A percentile compares a stretch with the other conserved stretches of the same genome.
Evolutionary conservation across 2,329 filamentous ascomycete genomes (phyloP).

Genomic region (Fusarium ramigenum): DNA sequence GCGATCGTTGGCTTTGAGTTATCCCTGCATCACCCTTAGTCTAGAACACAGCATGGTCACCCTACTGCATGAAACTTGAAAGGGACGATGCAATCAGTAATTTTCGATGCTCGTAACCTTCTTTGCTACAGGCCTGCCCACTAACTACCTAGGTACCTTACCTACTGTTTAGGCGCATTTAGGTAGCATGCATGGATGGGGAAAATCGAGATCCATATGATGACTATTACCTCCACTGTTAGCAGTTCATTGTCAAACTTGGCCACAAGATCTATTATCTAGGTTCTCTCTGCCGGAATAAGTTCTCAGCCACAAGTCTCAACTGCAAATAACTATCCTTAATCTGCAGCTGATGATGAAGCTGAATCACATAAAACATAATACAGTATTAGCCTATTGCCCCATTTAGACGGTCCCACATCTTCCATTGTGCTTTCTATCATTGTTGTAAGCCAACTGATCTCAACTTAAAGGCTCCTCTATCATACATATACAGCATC

Average conservation of each 20-base stretch:
- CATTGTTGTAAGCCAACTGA: neutral
- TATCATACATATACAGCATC: neutral
- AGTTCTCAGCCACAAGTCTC: too few species aligned
- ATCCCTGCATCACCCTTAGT: constrained; percentile 22
- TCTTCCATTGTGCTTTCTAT: neutral
- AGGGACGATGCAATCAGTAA: constrained; percentile 8
- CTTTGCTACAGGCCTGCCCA: neutral
- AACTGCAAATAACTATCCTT: neutral
- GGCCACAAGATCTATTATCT: neutral
- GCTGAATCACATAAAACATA: neutral
- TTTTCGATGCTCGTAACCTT: neutral
- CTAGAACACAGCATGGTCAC: constrained; percentile 15
- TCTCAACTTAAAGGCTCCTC: neutral
- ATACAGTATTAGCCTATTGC: neutral
- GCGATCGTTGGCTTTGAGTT: constrained; percentile 15
- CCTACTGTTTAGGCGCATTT: neutral
- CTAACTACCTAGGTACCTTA: neutral
- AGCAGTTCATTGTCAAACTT: neutral
- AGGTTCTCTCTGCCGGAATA: too few species aligned
- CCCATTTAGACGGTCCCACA: neutral
- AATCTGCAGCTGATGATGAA: neutral
- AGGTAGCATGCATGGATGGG: neutral
- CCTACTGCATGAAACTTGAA: constrained; percentile 8
- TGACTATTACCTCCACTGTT: neutral
- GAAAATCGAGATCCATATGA: neutral